Base-by-base conservation (phyloP, 2,329 filamentous ascomycete species). In the Claviceps sp. region DNA sequence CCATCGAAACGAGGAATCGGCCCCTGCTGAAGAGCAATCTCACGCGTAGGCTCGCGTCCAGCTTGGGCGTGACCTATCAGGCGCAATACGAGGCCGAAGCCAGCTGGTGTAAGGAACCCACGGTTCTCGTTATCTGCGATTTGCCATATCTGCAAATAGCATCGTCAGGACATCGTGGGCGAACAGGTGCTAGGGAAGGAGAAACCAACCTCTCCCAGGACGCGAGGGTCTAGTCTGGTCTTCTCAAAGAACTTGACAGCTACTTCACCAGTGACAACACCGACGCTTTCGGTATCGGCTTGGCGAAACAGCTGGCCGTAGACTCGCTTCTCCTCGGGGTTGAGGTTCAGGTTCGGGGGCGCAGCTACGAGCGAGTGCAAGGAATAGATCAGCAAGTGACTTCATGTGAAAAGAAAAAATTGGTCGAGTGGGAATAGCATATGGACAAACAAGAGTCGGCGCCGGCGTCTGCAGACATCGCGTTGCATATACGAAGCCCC, bases 211-310 rank as follows among this genome's bases (percentile, higher is more conserved):
- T 95, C 84, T 68, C 91, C 93, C 54, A 98, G 77, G 48, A 93
- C 77, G 56, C 87, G 82, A 51, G 90, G 88, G 55, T 91, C 82
- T 48, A 98, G 76, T 60, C 87, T 84, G 46, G 93, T 97, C 75
- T 93, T 93, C 70, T 97, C 90, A 65, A 98, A 98, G 75, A 98
- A 97, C 67, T 89, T 88, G 67, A 98, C 90, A 54, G 93, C 93
- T 55, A 94, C 79, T 70, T 98, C 93, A 68, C 93, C 93, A 18
- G 93, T 96, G 37, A 98, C 88, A 57, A 97, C 89, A 52, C 90
- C 89, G 53, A 95, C 84, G 65, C 81, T 86, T 61, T 96, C 93
- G 54, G 85, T 86, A 70, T 98, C 93, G 59, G 93, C 93, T 62
- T 89, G 85, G 67, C 87, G 83, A 72, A 98, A 96, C 57, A 98